Base-by-base conservation (phyloP, 306 rosid genomes). In the Cucumis melo region DNA sequence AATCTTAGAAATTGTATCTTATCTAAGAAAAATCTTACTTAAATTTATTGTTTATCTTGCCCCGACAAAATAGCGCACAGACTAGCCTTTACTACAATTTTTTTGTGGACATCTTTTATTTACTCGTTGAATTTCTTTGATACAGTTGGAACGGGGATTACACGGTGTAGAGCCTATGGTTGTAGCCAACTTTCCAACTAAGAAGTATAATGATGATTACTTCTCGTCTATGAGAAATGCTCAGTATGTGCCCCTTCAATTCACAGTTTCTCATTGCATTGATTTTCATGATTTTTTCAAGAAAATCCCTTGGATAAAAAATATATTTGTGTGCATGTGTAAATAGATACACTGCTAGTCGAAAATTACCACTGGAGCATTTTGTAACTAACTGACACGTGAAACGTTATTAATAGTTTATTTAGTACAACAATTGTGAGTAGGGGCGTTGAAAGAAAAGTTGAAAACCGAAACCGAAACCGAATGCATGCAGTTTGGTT, bases 141-240 rank as follows among this genome's bases (percentile, higher is more conserved):
- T 84, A 75, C 83, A 93, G 98, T 83, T 93, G 84, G 98, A 93
- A 78, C 85, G 86, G 62, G 97, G 97, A 42, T 86, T 80, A 50
- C 91, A 88, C 78, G 97, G 98, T 64, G 84, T 89, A 61, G 97
- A 93, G 74, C 89, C 92, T 24, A 38, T 54, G 27, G 82, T 82
- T 24, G 81, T 93, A 67, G 93, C 90, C 27, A 89, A 86, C 62
- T 91, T 91, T 84, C 97, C 96, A 2, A 89, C 89, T 55, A 93
- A 89, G 96, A 93, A 89, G 87, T 93, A 77, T 79, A 86, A 84
- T 76, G 96, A 91, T 82, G 87, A 88, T 53, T 86, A 75, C 82
- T 93, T 93, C 84, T 86, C 91, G 44, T 82, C 92, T 14, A 81
- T 81, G 42, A 93, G 88, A 86, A 82, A 87, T 91, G 84, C 93